Evolutionary conservation across 1,139 yeast species (phyloP), one percentile per base, ranked within the genome.

Genomic region (Nakaseomyces kungkrabaensis): DNA sequence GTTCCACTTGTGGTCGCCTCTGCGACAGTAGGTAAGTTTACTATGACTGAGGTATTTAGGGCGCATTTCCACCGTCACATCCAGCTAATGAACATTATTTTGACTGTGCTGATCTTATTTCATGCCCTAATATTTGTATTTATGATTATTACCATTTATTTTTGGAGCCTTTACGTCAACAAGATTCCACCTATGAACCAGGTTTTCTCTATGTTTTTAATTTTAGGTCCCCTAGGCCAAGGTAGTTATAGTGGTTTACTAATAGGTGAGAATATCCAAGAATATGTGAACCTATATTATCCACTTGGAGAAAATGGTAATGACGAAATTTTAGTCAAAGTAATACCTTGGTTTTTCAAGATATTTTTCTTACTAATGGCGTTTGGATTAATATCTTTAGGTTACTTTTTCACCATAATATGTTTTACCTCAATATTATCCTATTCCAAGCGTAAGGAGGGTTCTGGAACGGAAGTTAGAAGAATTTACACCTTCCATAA

Each of bases 181-280:
- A 83, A 82, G 54, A 65, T 84, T 36, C 95, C 95, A 0, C 66
- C 73, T 3, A 68, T 70, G 49, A 46, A 54, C 3, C 62, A 64
- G 25, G 67, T 78, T 31, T 79, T 81, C 60, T 72, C 85, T 22
- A 65, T 74, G 51, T 81, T 82, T 61, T 72, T 81, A 49, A 82
- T 85, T 7, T 69, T 82, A 43, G 92, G 89, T 17, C 79, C 82
- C 27, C 67, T 85, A 62, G 96, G 96, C 24, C 96, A 88, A 67
- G 95, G 94, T 3, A 77, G 87, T 1, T 85, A 72, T 64, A 85
- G 85, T 3, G 73, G 84, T 11, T 67, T 82, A 56, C 67, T 81
- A 46, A 72, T 83, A 57, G 86, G 88, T 5, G 61, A 66, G n/a
- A 72, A 73, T 54, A 58, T 67, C 43, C 56, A 53, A 36, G 40